Evolutionary conservation across 75 land plant genomes (phyloP), one percentile per base, ranked within the genome.

Genomic region (Isoetes taiwanensis): DNA sequence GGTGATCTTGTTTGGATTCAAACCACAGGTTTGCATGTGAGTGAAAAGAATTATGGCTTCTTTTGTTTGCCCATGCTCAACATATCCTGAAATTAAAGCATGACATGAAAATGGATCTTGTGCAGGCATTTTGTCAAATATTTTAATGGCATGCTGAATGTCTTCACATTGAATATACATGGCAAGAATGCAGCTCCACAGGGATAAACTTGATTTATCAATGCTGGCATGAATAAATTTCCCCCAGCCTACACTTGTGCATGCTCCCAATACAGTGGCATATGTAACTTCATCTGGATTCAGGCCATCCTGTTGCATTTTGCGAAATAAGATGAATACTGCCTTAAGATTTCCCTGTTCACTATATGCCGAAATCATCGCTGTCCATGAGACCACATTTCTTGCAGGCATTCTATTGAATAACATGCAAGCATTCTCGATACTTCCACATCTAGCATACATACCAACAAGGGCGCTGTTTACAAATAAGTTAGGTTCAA

Each of bases 71-170:
- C 72, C 72, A 56, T 71, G 57, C 26, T 71, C 69, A 37, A 57
- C 41, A 61, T 66, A 80, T 0, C 76, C 83, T 41, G 68, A 52
- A 1, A 80, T 64, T 52, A 80, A 2, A 1, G 60, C 61, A 53
- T 80, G 77, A 64, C 73, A 80, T 0, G 81, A 73, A 32, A 76
- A 69, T 30, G 66, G 12, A 41, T 77, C 77, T 19, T 57, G 34
- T 3, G 21, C 48, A 39, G 34, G 28, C 81, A 78, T 68, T 63
- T 50, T 54, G 30, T 78, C 71, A 37, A 80, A 78, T 65, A 74
- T 38, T 26, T 50, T 21, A 11, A 63, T 46, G 1, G 83, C 83
- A 28, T 61, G 57, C 3, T 1, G 33, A 12, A 80, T 3, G n/a
- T 53, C 46, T 26, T 46, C 71, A 43, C 67, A 66, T 34, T 78